Conservation (phyloP, 768 basidiomycete species). For the Tylopilus sp. region DNA sequence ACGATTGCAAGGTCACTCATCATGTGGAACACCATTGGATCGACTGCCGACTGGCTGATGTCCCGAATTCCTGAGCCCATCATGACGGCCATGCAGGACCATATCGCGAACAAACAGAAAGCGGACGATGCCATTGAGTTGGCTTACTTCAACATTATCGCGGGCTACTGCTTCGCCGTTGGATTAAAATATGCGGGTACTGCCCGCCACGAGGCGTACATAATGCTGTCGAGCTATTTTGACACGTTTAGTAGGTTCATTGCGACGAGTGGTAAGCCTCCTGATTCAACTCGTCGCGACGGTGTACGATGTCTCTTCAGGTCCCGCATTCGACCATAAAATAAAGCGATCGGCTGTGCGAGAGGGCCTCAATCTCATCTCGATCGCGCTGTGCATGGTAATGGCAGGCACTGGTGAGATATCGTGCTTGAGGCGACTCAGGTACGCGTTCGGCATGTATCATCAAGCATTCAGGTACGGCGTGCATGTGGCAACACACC, state of each 20-base stretch:
- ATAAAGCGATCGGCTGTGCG: conserved; percentile 86
- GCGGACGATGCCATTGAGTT: conserved; percentile 76
- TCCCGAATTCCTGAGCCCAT: conserved; percentile 70
- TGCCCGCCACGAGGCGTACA: conserved; percentile 85
- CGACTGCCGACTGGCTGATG: conserved; percentile 70
- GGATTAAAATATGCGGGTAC: conserved; percentile 94
- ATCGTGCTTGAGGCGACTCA: conserved; percentile 78
- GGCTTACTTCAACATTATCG: conserved; percentile 88
- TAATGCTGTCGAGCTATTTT: conserved; percentile 75
- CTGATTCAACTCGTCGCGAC: not conserved
- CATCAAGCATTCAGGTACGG: conserved; percentile 78
- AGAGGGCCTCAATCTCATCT: conserved; percentile 84
- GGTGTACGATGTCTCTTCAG: conserved; percentile 35
- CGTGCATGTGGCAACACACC: conserved; percentile 84
- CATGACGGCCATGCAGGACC: conserved; percentile 52
- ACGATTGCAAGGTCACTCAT: conserved; percentile 76
- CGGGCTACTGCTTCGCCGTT: conserved; percentile 88
- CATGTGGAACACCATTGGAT: conserved; percentile 77
- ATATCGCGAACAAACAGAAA: conserved; percentile 40
- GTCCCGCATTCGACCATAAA: conserved; percentile 78
- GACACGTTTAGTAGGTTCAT: conserved; percentile 74
- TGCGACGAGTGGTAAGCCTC: conserved; percentile 58
- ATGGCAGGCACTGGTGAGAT: conserved; percentile 98
- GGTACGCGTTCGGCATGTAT: conserved; percentile 88
- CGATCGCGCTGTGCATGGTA: conserved; percentile 83